A percentile compares a stretch with the other conserved stretches of the same genome.
These are phyloP conservation scores for Wickerhamomyces bovis DNA, from an alignment of 805 yeast genomes.

Conservation along the genomic window DNA sequence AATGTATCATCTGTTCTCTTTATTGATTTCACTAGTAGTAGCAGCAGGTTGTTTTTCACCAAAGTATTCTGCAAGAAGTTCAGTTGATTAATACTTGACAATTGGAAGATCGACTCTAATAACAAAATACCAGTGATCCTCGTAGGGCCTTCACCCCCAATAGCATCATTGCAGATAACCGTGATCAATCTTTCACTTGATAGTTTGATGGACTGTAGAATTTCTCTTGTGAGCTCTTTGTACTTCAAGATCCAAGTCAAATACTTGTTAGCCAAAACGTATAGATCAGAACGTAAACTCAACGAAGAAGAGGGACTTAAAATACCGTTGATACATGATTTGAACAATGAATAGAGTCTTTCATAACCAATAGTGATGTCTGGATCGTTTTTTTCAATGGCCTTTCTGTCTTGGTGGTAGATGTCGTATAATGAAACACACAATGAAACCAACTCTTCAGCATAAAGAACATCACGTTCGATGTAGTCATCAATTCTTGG, in stretches of 20 bases:
- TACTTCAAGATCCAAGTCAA: constrained; percentile 44
- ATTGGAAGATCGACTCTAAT: constrained; percentile 58
- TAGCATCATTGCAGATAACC: constrained; percentile 69
- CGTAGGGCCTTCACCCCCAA: constrained; percentile 70
- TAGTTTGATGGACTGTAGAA: constrained; percentile 46
- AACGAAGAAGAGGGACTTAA: constrained; percentile 63
- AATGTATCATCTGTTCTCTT: constrained; percentile 65
- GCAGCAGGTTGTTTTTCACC: constrained; percentile 58
- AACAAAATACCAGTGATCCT: constrained; percentile 73
- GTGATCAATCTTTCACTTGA: constrained; percentile 61
- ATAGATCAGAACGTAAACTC: constrained; percentile 69
- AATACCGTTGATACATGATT: constrained; percentile 69
- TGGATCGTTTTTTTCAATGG: constrained; percentile 26
- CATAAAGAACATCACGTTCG: constrained; percentile 55
- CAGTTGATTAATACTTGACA: constrained; percentile 44
- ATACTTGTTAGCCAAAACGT: constrained; percentile 64
- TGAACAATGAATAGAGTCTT: constrained; percentile 62
- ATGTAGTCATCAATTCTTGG: constrained; percentile 76
- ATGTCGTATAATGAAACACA: constrained; percentile 64
- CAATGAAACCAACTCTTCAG: constrained; percentile 72
- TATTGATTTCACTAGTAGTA: constrained; percentile 59
- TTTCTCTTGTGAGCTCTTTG: constrained; percentile 37
- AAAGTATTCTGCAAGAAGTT: constrained; percentile 56
- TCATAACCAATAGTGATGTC: constrained; percentile 39
- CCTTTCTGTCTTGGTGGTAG: constrained; percentile 44